Evolutionary conservation across 2,329 filamentous ascomycete genomes (phyloP), one percentile per base, ranked within the genome.

Genomic region (Didymella pinodella): DNA sequence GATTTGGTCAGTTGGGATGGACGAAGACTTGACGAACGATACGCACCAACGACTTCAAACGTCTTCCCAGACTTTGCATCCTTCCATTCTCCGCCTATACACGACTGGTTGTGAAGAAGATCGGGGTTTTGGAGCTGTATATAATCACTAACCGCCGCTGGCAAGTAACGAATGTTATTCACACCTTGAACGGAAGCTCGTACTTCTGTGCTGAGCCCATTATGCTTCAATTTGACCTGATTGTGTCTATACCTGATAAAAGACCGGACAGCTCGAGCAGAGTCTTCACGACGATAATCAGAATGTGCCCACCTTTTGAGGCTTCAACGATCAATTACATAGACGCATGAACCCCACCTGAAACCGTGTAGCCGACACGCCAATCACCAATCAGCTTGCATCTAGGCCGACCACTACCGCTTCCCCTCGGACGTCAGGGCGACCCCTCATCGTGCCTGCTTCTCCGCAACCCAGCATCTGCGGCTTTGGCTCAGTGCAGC

Each of bases 21-120:
- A 8, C 14, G 20, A 7, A n/a, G 18, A 20, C 20, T 3, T 18
- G 2, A 28, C 20, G 8, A 38, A n/a, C 7, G 7, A 18, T 31
- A 70, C 72, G 59, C 3, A 84, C 83, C 84, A 51, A 84, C 76
- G 43, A 87, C 80, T 61, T 86, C 83, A 62, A 86, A 87, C 48
- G 82, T 79, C 70, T 85, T 84, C 53, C 83, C 83, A 3, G 84
- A 85, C 67, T 83, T 84, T 3, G 84, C 78, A 63, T 83, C 82
- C 36, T 83, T 76, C 83, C 84, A 86, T 66, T 84, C 66, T n/a
- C 84, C 84, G 57, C 82, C 73, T 38, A 86, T 79, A 58, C 84
- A 82, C 0, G 83, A 84, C 59, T 84, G 74, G 53, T 84, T 81
- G 50, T 81, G 81, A 69, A 86, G 83, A n/a, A 86, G 68, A 25